phyloP scores from a whole-genome alignment of 768 basidiomycete species.

The Clathrus columnatus region DNA sequence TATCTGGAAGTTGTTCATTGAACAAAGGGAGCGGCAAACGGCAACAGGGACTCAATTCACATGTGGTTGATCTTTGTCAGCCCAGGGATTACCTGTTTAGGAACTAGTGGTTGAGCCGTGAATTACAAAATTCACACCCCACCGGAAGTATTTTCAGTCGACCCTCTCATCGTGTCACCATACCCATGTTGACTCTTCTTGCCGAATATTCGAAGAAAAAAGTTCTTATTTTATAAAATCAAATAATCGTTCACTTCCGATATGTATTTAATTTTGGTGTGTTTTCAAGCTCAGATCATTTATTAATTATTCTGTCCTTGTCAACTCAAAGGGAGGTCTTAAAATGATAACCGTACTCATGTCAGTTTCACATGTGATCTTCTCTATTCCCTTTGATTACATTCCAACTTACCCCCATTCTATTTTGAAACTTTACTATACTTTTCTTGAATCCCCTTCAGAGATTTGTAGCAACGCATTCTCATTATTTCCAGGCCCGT shows the following conservation, averaged over 20 bases:
- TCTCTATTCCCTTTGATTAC: too few species aligned
- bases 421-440: neutral
- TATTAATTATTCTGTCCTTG: too few species aligned
- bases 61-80: neutral
- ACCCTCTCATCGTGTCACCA: neutral
- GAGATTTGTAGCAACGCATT: neutral
- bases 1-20: neutral
- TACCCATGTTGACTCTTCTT: neutral
- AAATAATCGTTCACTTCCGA: too few species aligned
- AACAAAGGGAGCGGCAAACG: neutral
- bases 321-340: neutral
- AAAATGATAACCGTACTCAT: neutral
- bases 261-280: too few species aligned
- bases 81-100: neutral
- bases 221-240: too few species aligned
- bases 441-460: neutral
- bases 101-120: neutral
- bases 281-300: too few species aligned
- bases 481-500: neutral
- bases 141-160: neutral
- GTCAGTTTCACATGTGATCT: neutral
- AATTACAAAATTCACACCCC: neutral
- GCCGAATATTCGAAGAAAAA: too few species aligned
- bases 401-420: neutral
- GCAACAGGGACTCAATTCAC: neutral